A percentile compares a stretch with the other conserved stretches of the same genome.
These are phyloP conservation scores for Rhizophagus prolifer DNA, from an alignment of 192 early-diverging fungal species.

Conservation along the genomic window DNA sequence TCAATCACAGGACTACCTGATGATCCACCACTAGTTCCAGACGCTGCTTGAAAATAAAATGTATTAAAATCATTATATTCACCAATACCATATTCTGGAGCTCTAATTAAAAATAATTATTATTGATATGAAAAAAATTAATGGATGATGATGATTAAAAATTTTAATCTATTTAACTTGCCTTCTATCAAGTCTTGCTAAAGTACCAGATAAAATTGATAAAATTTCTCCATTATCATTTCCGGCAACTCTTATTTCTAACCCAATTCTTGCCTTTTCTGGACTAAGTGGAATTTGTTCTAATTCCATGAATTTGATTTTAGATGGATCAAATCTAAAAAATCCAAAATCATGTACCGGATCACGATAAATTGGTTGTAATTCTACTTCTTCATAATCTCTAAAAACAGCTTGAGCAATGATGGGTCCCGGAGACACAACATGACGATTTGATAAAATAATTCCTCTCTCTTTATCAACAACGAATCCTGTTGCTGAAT, in stretches of 20 bases:
- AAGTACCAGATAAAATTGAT: constrained; percentile 69
- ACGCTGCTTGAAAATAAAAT: constrained; percentile 77
- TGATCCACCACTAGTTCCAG: constrained; percentile 73
- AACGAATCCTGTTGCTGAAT: constrained; percentile 71
- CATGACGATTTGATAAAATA: constrained; percentile 77
- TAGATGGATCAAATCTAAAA: constrained; percentile 66
- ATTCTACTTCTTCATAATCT: constrained; percentile 74
- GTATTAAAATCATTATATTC: constrained; percentile 82
- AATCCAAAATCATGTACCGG: constrained; percentile 87
- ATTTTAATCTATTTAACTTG: not conserved
- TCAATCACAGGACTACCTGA: constrained; percentile 79
- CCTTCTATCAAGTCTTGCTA: constrained; percentile 71
- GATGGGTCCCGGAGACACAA: constrained; percentile 71
- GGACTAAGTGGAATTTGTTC: constrained; percentile 67
- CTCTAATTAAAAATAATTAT: constrained; percentile 35
- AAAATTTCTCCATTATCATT: constrained; percentile 81
- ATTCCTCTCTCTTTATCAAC: constrained; percentile 77
- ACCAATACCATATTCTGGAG: constrained; percentile 65
- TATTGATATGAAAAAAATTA: not conserved
- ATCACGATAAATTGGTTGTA: constrained; percentile 73
- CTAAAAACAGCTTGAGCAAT: constrained; percentile 69
- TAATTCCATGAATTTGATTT: constrained; percentile 69
- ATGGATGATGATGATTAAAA: not conserved
- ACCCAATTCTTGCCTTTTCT: constrained; percentile 65
- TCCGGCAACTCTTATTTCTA: constrained; percentile 77